These are phyloP conservation scores for Pelargonium citronellum DNA, from an alignment of 441 rosid species.

Conservation along the genomic window DNA sequence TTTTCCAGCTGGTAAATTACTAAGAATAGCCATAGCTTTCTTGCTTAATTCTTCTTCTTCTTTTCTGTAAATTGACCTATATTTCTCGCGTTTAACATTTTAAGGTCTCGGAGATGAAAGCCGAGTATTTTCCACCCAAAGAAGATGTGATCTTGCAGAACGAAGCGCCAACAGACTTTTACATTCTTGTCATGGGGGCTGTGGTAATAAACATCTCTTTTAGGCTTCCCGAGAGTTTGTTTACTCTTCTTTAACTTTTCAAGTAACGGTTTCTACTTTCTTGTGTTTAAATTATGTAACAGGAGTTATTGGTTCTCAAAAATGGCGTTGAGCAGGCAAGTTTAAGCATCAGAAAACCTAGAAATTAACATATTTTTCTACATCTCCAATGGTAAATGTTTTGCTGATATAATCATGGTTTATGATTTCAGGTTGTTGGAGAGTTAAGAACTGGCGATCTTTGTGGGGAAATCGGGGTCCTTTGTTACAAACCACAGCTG, in stretches of 20 bases:
- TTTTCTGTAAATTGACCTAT: no score
- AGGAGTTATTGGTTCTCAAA: conserved; percentile 52
- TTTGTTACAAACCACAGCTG: conserved; percentile 76
- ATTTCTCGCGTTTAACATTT: neutral
- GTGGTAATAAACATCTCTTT: conserved; percentile 38
- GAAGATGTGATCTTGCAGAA: conserved; percentile 90
- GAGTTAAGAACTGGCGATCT: conserved; percentile 65
- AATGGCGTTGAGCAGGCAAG: conserved; percentile 64
- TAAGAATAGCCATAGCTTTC: neutral
- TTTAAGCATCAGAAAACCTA: no score
- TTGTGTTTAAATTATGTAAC: conserved; percentile 12
- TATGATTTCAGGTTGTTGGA: conserved; percentile 44
- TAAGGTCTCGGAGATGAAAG: conserved; percentile 73
- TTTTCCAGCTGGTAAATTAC: conserved; percentile 71
- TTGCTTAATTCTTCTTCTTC: no score
- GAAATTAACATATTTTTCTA: no score
- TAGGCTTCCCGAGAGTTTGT: neutral
- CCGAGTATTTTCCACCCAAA: conserved; percentile 84
- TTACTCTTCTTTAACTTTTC: conserved; percentile 8
- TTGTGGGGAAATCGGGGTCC: conserved; percentile 73
- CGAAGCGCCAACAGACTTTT: conserved; percentile 85
- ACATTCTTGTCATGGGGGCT: conserved; percentile 72
- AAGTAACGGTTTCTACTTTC: no score
- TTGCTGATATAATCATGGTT: no score
- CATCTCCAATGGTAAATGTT: no score